Base-by-base conservation (phyloP, 169 alveolate genomes). In the Plasmodium gonderi region DNA sequence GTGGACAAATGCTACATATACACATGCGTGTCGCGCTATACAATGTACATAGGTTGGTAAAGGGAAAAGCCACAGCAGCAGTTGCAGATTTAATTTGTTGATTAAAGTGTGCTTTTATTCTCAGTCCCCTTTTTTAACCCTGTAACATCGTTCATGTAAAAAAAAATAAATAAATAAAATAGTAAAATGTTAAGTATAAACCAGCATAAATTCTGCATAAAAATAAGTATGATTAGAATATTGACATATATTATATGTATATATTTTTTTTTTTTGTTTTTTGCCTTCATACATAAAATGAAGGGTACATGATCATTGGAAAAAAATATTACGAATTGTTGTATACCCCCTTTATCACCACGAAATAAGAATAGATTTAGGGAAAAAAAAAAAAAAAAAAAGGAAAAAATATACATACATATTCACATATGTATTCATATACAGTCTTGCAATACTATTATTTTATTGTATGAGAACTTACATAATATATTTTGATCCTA, bases 331-430 rank as follows among this genome's bases (percentile, higher is more conserved):
- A n/a, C n/a, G n/a, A n/a, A n/a, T n/a, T n/a, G n/a, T n/a, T n/a
- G n/a, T n/a, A n/a, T n/a, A n/a, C n/a, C 80, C 80, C 80, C 80
- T 72, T 72, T 72, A 72, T 72, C 80, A 72, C 80, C 51, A 45
- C 80, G 51, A 31, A 69, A 72, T 36, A 29, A 17, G n/a, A n/a
- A 17, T 11, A n/a, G 31, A 36, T 36, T 23, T 36, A 14, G 51
- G 8, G 2, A 72, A 2, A 72, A 33, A 72, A 69, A 72, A 72
- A 72, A 72, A 9, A 29, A 45, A 47, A 47, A 1, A 47, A 47
- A 47, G 11, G 65, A 47, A 47, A 1, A 47, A 1, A 47, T 47
- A 47, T n/a, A n/a, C n/a, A n/a, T n/a, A n/a, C n/a, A n/a, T n/a
- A n/a, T n/a, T n/a, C n/a, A n/a, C n/a, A n/a, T n/a, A n/a, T n/a